Conservation (phyloP, 495 filamentous ascomycete genomes). For the Penicillium longicatenatum region DNA sequence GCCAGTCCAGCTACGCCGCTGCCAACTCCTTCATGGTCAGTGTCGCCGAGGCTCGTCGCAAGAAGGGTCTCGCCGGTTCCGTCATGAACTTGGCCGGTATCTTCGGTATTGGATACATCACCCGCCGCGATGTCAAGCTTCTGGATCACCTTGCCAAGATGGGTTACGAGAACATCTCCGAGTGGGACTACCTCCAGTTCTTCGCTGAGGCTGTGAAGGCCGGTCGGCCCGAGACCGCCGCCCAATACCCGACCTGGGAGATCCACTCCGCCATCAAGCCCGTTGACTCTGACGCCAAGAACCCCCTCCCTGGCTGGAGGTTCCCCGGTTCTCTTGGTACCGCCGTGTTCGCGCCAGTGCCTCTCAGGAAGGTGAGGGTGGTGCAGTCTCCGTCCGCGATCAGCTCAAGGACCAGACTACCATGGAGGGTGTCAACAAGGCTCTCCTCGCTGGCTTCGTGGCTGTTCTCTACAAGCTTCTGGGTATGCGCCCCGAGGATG, state of each 20-base stretch:
- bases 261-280: neutral
- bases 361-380: neutral
- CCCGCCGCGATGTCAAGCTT: constrained; percentile 3
- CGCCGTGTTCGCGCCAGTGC: neutral
- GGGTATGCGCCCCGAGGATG: neutral
- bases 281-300: neutral
- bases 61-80: constrained; percentile 34
- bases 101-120: constrained; percentile 50
- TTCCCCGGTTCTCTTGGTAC: constrained; percentile 2
- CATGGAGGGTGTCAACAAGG: constrained; percentile 1
- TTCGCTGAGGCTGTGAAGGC: constrained; percentile 2
- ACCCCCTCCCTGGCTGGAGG: neutral
- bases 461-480: constrained; percentile 4
- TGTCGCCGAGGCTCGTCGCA: constrained; percentile 30
- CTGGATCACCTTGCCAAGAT: neutral
- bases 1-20: constrained; percentile 54
- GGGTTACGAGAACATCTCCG: constrained; percentile 1
- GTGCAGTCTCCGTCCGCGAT: neutral
- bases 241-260: neutral
- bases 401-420: constrained; percentile 5
- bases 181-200: constrained; percentile 4
- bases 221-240: neutral
- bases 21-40: constrained; percentile 54
- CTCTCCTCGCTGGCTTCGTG: neutral
- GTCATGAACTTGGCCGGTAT: constrained; percentile 45